phyloP scores from a whole-genome alignment of 2,329 filamentous ascomycete species.

The Fusarium temperatum region DNA sequence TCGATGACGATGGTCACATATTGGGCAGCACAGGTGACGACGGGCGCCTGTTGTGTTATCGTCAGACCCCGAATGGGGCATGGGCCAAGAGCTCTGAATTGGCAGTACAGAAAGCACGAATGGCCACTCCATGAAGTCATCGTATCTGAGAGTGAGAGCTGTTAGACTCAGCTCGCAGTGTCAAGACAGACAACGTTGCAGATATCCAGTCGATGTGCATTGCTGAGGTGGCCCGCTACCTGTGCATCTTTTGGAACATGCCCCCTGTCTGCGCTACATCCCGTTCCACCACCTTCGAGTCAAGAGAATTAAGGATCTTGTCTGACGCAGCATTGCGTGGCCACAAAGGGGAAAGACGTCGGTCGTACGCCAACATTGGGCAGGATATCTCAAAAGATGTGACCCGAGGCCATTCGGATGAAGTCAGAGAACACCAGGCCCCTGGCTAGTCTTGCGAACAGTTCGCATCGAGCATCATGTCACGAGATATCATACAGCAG shows the following conservation, averaged over 20 bases:
- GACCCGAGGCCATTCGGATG: neutral
- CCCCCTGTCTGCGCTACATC: neutral
- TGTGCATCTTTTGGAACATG: neutral
- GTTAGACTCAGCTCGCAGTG: neutral
- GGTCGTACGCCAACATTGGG: neutral
- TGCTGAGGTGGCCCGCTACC: too few species aligned
- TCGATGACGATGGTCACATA: slow-evolving; percentile 75
- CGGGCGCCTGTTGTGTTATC: slow-evolving; percentile 70
- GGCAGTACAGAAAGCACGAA: slow-evolving; percentile 64
- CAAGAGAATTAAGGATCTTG: neutral
- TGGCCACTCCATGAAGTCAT: slow-evolving; percentile 54
- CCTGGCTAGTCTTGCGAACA: neutral
- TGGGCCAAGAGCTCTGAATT: slow-evolving; percentile 71
- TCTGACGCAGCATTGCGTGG: neutral
- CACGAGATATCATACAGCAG: neutral
- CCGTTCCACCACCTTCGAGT: neutral
- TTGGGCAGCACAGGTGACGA: slow-evolving; percentile 81
- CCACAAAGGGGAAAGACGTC: neutral
- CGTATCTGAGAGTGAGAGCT: neutral
- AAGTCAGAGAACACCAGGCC: neutral
- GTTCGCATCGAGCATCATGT: neutral
- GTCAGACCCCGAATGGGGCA: slow-evolving; percentile 64
- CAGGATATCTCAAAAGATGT: neutral
- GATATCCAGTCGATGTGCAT: neutral
- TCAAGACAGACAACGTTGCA: neutral